Evolutionary conservation across 1,139 yeast genomes (phyloP).

Genomic region (Diutina siamensis): DNA sequence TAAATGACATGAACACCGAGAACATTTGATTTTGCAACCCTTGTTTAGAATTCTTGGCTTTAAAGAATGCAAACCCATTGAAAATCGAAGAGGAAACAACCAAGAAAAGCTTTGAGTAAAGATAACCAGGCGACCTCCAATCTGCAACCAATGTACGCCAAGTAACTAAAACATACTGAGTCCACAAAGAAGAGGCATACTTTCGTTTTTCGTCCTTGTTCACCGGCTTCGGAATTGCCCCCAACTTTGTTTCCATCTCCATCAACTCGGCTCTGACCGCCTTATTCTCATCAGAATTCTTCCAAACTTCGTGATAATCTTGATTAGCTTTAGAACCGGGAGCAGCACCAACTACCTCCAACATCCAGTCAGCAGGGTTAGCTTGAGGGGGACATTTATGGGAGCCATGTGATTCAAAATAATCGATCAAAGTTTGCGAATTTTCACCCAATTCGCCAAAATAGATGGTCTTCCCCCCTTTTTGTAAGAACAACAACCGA

Average conservation of each 20-base stretch:
- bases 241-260: background rate
- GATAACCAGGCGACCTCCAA: constrained; percentile 68
- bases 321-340: constrained; percentile 6
- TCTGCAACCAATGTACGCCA: constrained; percentile 49
- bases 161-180: constrained; percentile 43
- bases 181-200: constrained; percentile 35
- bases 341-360: constrained; percentile 16
- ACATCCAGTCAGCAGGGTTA: constrained; percentile 80
- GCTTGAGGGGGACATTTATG: constrained; percentile 46
- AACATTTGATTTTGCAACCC: constrained; percentile 61
- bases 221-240: constrained; percentile 16
- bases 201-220: constrained; percentile 21
- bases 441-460: constrained; percentile 69
- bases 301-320: constrained; percentile 6
- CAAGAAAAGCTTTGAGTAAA: constrained; percentile 54
- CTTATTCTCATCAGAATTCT: constrained; percentile 7
- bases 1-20: constrained; percentile 33
- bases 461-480: constrained; percentile 71
- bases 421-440: constrained; percentile 47
- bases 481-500: constrained; percentile 56
- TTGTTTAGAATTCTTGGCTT: constrained; percentile 48
- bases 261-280: background rate
- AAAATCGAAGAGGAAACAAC: constrained; percentile 41
- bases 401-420: constrained; percentile 64
- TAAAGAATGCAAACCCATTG: constrained; percentile 67